These are phyloP conservation scores for Neophaeococcomyces mojaviensis DNA, from an alignment of 2,329 filamentous ascomycete genomes.

Conservation along the genomic window DNA sequence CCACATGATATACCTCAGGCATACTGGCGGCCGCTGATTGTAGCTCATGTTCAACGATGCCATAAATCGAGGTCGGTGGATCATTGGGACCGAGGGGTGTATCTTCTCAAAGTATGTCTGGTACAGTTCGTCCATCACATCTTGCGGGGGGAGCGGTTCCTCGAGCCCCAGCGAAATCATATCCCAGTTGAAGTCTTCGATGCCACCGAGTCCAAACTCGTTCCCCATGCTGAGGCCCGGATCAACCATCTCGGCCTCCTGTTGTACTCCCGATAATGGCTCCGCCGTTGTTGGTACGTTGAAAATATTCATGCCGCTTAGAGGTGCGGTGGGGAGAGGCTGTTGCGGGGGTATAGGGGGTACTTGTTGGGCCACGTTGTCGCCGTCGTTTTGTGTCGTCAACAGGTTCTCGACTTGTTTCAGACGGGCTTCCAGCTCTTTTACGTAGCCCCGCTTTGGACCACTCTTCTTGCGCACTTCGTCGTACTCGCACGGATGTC, in stretches of 20 bases:
- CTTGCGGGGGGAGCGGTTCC: slow-evolving; percentile 68
- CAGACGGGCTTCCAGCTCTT: slow-evolving; percentile 83
- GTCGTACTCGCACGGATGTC: slow-evolving; percentile 83
- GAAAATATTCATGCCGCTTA: slow-evolving; percentile 6
- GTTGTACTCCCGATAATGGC: neutral
- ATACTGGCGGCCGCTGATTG: slow-evolving; percentile 75
- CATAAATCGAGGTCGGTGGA: slow-evolving; percentile 80
- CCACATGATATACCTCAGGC: slow-evolving; percentile 92
- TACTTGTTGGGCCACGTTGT: neutral
- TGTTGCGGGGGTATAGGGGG: slow-evolving; percentile 20
- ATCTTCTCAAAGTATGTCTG: slow-evolving; percentile 86
- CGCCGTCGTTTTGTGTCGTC: slow-evolving; percentile 11
- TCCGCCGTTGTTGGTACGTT: neutral
- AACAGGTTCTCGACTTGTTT: slow-evolving; percentile 23
- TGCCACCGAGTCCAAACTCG: slow-evolving; percentile 23
- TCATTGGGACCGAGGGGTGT: slow-evolving; percentile 76
- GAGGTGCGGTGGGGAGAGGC: slow-evolving; percentile 10
- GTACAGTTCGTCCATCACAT: slow-evolving; percentile 82
- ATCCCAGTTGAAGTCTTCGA: slow-evolving; percentile 65
- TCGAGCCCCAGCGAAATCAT: slow-evolving; percentile 74
- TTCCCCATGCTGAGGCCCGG: slow-evolving; percentile 13
- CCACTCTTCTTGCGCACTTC: slow-evolving; percentile 91
- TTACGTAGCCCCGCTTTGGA: slow-evolving; percentile 89
- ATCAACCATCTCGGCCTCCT: slow-evolving; percentile 13
- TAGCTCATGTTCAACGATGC: slow-evolving; percentile 86